Conservation (phyloP, 495 filamentous ascomycete species). For the Penicillium maclennaniae region DNA sequence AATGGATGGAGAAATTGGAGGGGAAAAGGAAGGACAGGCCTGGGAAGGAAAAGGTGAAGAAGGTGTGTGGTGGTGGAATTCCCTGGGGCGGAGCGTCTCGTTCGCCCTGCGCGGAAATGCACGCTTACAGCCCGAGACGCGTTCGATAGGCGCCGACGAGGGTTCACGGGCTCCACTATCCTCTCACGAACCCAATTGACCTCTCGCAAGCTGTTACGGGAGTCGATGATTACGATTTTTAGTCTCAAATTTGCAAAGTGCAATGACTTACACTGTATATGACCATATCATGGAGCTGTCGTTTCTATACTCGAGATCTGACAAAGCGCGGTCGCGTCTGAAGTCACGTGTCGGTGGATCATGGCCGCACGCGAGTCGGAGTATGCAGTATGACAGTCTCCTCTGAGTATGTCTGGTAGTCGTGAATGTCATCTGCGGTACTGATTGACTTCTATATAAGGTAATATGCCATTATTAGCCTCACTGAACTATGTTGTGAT, state of each 20-base stretch:
- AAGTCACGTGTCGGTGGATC: constrained; percentile 24
- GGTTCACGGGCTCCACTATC: constrained; percentile 39
- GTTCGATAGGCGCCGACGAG: constrained; percentile 46
- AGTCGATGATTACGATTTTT: background rate
- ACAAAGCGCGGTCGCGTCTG: constrained; percentile 27
- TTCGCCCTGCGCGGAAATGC: constrained; percentile 44
- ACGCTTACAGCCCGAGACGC: constrained; percentile 49
- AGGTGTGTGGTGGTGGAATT: constrained; percentile 41
- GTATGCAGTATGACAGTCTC: constrained; percentile 17
- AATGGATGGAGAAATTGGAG: constrained; percentile 20
- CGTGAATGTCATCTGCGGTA: background rate
- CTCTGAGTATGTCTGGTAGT: background rate
- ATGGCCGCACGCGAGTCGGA: constrained; percentile 23
- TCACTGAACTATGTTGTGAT: background rate
- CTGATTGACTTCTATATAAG: background rate
- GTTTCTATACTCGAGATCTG: constrained; percentile 9
- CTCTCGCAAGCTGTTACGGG: background rate
- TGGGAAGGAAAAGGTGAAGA: constrained; percentile 35
- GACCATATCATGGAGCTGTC: background rate
- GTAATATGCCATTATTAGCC: background rate
- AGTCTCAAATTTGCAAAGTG: background rate
- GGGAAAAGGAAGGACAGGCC: constrained; percentile 25
- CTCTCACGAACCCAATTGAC: constrained; percentile 16
- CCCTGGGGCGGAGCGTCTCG: constrained; percentile 35
- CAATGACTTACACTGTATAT: constrained; percentile 4